phyloP scores from a whole-genome alignment of 2,329 filamentous ascomycete genomes.

The Tolypocladium paradoxum region DNA sequence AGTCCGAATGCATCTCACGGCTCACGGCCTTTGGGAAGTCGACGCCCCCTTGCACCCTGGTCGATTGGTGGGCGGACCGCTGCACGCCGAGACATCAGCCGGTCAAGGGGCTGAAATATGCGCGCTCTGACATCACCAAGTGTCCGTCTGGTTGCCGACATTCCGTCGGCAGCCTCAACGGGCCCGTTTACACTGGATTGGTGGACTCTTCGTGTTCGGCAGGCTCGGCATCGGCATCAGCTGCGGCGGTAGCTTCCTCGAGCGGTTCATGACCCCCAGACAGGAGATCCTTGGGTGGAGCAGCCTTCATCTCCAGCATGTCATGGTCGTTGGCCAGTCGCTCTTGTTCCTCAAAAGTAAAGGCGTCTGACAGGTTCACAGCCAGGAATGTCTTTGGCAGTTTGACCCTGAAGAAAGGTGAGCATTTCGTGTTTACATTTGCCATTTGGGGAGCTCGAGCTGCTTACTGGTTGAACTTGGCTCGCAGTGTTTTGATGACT shows the following conservation, averaged over 20 bases:
- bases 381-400: conserved; percentile 55
- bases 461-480: conserved; percentile 86
- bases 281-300: conserved; percentile 18
- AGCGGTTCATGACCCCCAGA: conserved; percentile 1
- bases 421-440: not conserved
- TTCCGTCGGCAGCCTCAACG: not conserved
- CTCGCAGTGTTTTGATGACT: conserved; percentile 88
- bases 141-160: not conserved
- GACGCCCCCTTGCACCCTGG: not conserved
- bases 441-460: not conserved
- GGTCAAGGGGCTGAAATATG: not conserved
- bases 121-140: not conserved
- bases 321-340: conserved; percentile 37
- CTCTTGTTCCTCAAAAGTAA: conserved; percentile 47
- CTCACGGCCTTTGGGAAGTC: not conserved
- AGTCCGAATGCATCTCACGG: not conserved
- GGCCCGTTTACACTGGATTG: not conserved
- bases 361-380: conserved; percentile 53
- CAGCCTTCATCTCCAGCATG: conserved; percentile 35
- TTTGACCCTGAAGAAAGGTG: conserved; percentile 41
- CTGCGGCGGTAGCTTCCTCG: not conserved
- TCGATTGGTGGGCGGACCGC: not conserved
- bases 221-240: not conserved
- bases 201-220: not conserved
- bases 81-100: conserved; percentile 2